These are phyloP conservation scores for Aspergillus tamarii DNA, from an alignment of 2,329 filamentous ascomycete species.

Conservation along the genomic window DNA sequence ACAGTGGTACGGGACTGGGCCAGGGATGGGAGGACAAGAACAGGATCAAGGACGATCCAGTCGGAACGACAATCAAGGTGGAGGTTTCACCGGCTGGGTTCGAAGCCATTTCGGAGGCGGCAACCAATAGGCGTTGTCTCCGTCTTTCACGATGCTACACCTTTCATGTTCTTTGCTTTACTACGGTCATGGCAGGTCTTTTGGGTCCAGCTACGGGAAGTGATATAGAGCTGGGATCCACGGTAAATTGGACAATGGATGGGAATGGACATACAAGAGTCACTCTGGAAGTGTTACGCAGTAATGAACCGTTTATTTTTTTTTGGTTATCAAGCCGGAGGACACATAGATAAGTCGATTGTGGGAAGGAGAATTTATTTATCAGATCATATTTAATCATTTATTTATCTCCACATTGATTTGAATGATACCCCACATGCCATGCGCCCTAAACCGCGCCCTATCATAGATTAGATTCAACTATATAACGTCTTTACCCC, in stretches of 20 bases:
- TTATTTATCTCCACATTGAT: neutral
- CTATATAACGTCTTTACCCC: neutral
- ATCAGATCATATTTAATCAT: neutral
- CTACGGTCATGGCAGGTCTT: neutral
- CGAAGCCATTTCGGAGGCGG: slow-evolving; percentile 31
- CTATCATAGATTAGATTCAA: neutral
- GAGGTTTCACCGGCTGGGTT: slow-evolving; percentile 29
- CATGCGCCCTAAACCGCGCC: neutral
- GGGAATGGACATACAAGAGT: slow-evolving; percentile 1
- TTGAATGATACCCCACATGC: neutral
- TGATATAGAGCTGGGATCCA: neutral
- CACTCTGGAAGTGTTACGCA: slow-evolving; percentile 1
- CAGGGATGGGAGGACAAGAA: slow-evolving; percentile 5
- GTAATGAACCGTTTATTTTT: neutral
- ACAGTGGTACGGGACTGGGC: neutral
- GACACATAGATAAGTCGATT: neutral
- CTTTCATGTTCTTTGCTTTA: neutral
- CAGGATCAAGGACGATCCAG: neutral
- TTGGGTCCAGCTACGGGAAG: neutral
- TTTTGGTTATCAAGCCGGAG: neutral
- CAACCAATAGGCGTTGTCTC: neutral
- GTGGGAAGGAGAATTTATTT: no score
- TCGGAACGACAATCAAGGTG: slow-evolving; percentile 1
- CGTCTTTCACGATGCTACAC: neutral
- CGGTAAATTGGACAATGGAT: neutral